phyloP scores from a whole-genome alignment of 2,329 filamentous ascomycete genomes.

The Fusarium tanahbumbuense region DNA sequence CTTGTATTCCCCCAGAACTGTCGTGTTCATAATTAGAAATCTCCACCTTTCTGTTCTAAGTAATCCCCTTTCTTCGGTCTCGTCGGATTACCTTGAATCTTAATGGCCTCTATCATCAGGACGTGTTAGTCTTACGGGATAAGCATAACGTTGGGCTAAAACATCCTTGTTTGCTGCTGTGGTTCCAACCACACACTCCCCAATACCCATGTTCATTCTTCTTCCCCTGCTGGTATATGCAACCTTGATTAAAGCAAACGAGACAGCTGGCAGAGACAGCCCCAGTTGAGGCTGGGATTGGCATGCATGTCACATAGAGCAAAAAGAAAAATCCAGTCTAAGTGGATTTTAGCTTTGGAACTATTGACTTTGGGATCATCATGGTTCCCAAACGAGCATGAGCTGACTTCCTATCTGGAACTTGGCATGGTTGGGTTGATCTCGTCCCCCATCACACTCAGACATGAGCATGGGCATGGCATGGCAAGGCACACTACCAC shows the following conservation, averaged over 20 bases:
- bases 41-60: background rate
- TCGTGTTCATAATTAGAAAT: conserved; percentile 19
- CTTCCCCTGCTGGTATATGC: conserved; percentile 21
- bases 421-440: conserved; percentile 2
- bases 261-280: conserved; percentile 28
- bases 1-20: background rate
- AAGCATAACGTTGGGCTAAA: conserved; percentile 23
- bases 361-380: conserved; percentile 27
- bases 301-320: conserved; percentile 29
- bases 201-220: background rate
- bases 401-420: conserved; percentile 36
- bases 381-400: conserved; percentile 32
- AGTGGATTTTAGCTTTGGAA: conserved; percentile 35
- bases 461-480: background rate
- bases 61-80: background rate
- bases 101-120: background rate
- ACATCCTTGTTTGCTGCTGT: conserved; percentile 13
- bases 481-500: background rate
- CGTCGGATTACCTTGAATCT: background rate
- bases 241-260: conserved; percentile 1
- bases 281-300: conserved; percentile 38
- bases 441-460: conserved; percentile 1
- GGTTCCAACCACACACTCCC: conserved; percentile 14
- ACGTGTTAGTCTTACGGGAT: conserved; percentile 4
- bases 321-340: background rate